Base-by-base conservation (phyloP, 768 basidiomycete genomes). In the Podaxis sp. region DNA sequence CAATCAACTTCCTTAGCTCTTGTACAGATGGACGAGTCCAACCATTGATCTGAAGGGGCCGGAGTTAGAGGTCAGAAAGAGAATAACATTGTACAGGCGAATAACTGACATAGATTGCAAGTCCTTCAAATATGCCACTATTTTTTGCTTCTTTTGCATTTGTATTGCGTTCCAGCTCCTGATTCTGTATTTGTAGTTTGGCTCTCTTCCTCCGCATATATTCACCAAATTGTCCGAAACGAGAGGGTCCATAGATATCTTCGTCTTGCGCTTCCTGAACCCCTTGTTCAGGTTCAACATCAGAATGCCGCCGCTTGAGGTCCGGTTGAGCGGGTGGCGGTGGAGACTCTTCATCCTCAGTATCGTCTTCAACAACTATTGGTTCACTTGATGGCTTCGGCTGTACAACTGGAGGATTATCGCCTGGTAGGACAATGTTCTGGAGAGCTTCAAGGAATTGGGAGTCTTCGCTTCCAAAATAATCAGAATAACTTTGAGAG, bases 161-260 rank as follows among this genome's bases (percentile, higher is more conserved):
- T 56, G 71, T 22, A n/a, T 58, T 59, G 61, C 56, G 58, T 59
- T 67, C 66, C 26, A 83, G 69, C 24, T 76, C 74, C 1, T 75
- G 71, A 64, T 94, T 93, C 75, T 95, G 92, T 4, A 93, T 86
- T 68, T 91, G 92, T 54, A 99, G 73, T 73, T 99, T 99, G 33
- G 90, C 89, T 2, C 96, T 85, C 76, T 98, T 98, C 64, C 95
- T 81, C 2, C 81, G 75, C 93, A 97, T 94, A 70, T 97, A 98
- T 70, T 95, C 88, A 0, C 90, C 92, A 65, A 87, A 93, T 1
- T 85, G 86, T 13, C 93, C 95, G 72, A 96, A 98, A 39, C 79
- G 84, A 33, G 89, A 85, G 2, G 90, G 84, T 0, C 89, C 92
- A 71, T 96, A 97, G 8, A 84, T 81, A 24, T 80, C 78, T 9